phyloP scores from a whole-genome alignment of 371 early-diverging fungal genomes.

The Lichtheimia ramosa region DNA sequence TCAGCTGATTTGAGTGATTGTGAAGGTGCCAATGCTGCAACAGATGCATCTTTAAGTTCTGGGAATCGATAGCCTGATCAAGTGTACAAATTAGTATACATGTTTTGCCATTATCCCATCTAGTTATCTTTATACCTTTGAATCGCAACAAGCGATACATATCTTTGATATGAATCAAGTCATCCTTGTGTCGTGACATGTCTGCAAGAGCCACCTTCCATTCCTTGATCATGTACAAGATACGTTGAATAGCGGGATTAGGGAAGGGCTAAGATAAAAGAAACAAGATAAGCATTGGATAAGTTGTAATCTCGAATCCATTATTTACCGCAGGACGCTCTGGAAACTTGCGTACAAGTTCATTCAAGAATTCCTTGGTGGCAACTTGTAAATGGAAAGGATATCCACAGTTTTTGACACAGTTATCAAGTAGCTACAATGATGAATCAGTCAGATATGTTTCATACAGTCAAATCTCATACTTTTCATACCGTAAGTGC shows the following conservation, averaged over 20 bases:
- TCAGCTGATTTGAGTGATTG: slow-evolving; percentile 82
- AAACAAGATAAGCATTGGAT: neutral
- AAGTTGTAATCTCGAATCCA: too few species aligned
- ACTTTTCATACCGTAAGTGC: slow-evolving; percentile 69
- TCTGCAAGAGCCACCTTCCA: slow-evolving; percentile 91
- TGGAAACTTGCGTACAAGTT: slow-evolving; percentile 93
- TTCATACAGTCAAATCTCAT: neutral
- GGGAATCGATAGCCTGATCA: slow-evolving; percentile 26
- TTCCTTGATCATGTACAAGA: slow-evolving; percentile 90
- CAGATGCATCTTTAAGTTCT: slow-evolving; percentile 22
- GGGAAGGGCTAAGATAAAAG: slow-evolving; percentile 32
- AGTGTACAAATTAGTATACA: too few species aligned
- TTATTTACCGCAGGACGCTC: slow-evolving; percentile 67
- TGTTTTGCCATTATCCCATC: neutral
- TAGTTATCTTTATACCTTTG: slow-evolving; percentile 59
- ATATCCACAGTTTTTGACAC: slow-evolving; percentile 97
- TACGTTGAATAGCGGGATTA: slow-evolving; percentile 76
- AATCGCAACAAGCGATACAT: slow-evolving; percentile 89
- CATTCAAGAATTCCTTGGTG: slow-evolving; percentile 95
- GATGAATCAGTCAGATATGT: neutral
- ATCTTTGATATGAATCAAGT: slow-evolving; percentile 90
- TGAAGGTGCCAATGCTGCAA: slow-evolving; percentile 27
- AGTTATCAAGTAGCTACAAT: slow-evolving; percentile 84
- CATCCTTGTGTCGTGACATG: slow-evolving; percentile 87
- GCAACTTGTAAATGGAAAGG: slow-evolving; percentile 95